These are phyloP conservation scores for Apiotrichum montevideense DNA, from an alignment of 1,284 basidiomycete species.

Conservation along the genomic window DNA sequence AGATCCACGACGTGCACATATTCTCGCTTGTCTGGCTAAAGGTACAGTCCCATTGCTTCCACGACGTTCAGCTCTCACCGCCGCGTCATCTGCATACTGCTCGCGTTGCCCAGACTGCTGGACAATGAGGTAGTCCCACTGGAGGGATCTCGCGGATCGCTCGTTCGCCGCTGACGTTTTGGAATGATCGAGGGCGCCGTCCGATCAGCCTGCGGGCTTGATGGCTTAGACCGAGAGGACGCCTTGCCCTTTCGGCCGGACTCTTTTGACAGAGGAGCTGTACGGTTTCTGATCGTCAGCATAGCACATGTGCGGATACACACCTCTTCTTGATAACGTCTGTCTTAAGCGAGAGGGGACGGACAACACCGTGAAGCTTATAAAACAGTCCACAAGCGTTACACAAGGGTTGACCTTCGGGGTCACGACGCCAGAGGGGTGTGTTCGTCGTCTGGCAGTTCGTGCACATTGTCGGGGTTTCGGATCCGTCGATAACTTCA, in stretches of 20 bases:
- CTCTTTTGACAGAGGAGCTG: conserved; percentile 14
- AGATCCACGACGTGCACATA: too few relatives aligned
- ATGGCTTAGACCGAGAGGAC: conserved; percentile 12
- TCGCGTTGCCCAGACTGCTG: conserved; percentile 3
- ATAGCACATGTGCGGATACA: conserved; percentile 18
- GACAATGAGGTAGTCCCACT: conserved; percentile 6
- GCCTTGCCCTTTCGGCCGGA: conserved; percentile 6
- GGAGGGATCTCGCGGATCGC: conserved; percentile 4
- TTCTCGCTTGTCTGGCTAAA: too few relatives aligned
- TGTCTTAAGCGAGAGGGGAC: conserved; percentile 88
- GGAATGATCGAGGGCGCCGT: conserved; percentile 8
- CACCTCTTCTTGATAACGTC: conserved; percentile 97
- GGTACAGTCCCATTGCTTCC: too few relatives aligned
- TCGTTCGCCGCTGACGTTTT: conserved; percentile 17
- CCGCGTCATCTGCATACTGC: conserved; percentile 8
- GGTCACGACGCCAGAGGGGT: conserved; percentile 88
- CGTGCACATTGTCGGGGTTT: conserved; percentile 75
- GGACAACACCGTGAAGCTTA: conserved; percentile 90
- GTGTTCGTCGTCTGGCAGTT: conserved; percentile 96
- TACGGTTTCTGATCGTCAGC: conserved; percentile 13
- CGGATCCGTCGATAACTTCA: conserved; percentile 31
- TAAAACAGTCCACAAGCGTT: conserved; percentile 83
- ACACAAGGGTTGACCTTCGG: conserved; percentile 90
- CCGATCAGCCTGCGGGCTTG: conserved; percentile 7
- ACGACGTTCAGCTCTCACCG: not conserved